Conservation (phyloP, 2,329 filamentous ascomycete genomes). For the Domatiomyces catenatus region DNA sequence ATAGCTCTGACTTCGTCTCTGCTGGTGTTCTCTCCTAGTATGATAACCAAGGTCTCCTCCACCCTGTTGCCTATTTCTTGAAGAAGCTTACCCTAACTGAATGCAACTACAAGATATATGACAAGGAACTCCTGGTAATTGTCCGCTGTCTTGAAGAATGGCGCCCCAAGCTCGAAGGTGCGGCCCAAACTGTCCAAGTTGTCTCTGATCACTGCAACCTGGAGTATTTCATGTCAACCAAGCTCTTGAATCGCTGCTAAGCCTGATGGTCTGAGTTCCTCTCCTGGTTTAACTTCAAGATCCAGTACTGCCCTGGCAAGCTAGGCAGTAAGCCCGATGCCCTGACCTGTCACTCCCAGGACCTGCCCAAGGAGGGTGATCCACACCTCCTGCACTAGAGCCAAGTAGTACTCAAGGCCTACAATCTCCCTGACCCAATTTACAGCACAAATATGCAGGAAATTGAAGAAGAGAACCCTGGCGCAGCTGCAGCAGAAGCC, state of each 20-base stretch:
- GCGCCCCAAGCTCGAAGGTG: conserved; percentile 10
- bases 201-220: conserved; percentile 11
- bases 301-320: conserved; percentile 5
- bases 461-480: too few species aligned
- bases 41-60: conserved; percentile 1
- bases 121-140: conserved; percentile 14
- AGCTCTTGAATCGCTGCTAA: conserved; percentile 6
- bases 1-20: conserved; percentile 9
- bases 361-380: too few species aligned
- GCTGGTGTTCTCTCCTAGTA: conserved; percentile 3
- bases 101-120: conserved; percentile 10
- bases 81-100: conserved; percentile 7
- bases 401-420: conserved; percentile 31
- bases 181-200: conserved; percentile 9
- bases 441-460: too few species aligned
- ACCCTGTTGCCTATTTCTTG: conserved; percentile 8
- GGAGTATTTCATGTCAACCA: conserved; percentile 8
- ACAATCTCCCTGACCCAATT: conserved; percentile 31
- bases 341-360: too few species aligned
- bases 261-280: conserved; percentile 3
- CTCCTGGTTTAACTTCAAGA: conserved; percentile 7
- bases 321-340: conserved; percentile 1
- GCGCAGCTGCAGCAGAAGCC: conserved; percentile 42
- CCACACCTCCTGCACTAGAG: too few species aligned
- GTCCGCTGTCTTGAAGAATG: conserved; percentile 8